Percentiles rank a stretch among this genome's conserved stretches.
phyloP scores from a whole-genome alignment of 2,329 filamentous ascomycete species.

The Bipolaris sorokiniana region DNA sequence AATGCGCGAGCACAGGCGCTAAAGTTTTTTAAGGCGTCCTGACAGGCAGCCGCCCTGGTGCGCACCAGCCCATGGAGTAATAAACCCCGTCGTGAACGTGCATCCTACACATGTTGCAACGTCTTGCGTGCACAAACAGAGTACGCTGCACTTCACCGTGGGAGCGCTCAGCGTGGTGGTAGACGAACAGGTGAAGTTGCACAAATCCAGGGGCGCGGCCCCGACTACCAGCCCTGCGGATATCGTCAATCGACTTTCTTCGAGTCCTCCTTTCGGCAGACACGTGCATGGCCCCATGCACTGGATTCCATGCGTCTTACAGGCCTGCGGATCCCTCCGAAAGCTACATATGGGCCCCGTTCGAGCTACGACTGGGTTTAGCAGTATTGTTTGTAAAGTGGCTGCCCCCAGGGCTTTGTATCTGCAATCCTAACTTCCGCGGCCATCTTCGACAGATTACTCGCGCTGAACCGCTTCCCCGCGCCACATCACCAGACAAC shows the following conservation, averaged over 20 bases:
- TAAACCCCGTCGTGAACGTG: not conserved
- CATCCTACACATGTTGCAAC: not conserved
- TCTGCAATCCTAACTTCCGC: not conserved
- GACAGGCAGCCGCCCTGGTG: not conserved
- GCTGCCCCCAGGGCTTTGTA: not conserved
- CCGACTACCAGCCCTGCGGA: not conserved
- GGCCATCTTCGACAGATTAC: not conserved
- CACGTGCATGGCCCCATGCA: slow-evolving; percentile 6
- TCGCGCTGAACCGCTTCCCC: not conserved
- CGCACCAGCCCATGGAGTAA: not conserved
- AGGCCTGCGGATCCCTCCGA: slow-evolving; percentile 2
- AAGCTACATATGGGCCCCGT: not conserved
- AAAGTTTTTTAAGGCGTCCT: slow-evolving; percentile 2
- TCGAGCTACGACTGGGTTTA: not conserved
- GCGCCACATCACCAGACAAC: not conserved
- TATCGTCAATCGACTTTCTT: not conserved
- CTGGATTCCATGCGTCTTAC: not conserved
- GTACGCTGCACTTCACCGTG: not conserved
- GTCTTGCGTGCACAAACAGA: not conserved
- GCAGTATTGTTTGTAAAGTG: not conserved
- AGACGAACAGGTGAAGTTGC: not conserved
- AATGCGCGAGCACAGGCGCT: not conserved
- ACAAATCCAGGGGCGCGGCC: slow-evolving; percentile 1
- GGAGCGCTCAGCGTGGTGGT: not conserved
- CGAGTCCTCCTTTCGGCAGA: not conserved